These are phyloP conservation scores for Erodium texanum DNA, from an alignment of 441 rosid genomes.

Conservation along the genomic window DNA sequence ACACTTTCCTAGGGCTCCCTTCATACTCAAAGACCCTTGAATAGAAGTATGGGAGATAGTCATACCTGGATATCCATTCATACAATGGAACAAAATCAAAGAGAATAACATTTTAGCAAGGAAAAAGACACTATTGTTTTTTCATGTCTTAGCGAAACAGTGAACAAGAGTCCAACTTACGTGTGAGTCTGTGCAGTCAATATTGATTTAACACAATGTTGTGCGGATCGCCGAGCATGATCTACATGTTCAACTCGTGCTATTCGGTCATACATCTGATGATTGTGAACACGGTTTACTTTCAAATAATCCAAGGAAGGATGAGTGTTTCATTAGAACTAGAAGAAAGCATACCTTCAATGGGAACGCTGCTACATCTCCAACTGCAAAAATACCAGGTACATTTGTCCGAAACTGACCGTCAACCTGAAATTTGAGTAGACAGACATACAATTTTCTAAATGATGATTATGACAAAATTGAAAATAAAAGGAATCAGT, in stretches of 20 bases:
- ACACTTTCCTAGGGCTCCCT: slow-evolving; percentile 80
- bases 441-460: not conserved
- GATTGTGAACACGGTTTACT: slow-evolving; percentile 12
- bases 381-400: slow-evolving; percentile 90
- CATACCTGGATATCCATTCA: slow-evolving; percentile 45
- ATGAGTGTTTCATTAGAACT: slow-evolving; percentile 14
- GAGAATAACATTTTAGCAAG: slow-evolving; percentile 16
- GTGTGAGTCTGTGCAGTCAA: slow-evolving; percentile 59
- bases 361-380: slow-evolving; percentile 94
- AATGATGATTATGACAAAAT: not conserved
- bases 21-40: slow-evolving; percentile 86
- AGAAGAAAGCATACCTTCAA: slow-evolving; percentile 46
- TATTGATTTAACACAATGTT: slow-evolving; percentile 66
- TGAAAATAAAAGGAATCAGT: not conserved
- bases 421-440: slow-evolving; percentile 48
- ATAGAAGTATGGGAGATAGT: slow-evolving; percentile 85
- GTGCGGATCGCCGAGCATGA: slow-evolving; percentile 84
- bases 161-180: slow-evolving; percentile 28
- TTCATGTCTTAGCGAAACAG: not conserved
- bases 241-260: slow-evolving; percentile 91
- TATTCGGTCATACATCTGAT: slow-evolving; percentile 67
- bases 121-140: not conserved
- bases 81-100: slow-evolving; percentile 7
- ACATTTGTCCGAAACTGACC: slow-evolving; percentile 63
- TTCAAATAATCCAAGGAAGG: slow-evolving; percentile 11